Base-by-base conservation (phyloP, 164 flowering plant species). In the Stephania cephalantha region DNA sequence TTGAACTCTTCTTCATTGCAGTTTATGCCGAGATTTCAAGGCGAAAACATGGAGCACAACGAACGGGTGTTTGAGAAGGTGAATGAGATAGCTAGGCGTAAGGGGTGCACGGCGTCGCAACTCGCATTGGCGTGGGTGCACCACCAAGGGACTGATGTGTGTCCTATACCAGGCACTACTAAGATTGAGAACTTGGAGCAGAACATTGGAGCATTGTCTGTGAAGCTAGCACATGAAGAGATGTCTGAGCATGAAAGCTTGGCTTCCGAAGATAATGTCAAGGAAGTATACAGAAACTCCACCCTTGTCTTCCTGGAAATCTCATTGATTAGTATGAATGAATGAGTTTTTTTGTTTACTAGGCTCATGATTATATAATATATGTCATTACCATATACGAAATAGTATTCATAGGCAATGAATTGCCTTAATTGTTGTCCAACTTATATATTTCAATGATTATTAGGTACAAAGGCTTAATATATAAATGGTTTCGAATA, bases 51-150 rank as follows among this genome's bases (percentile, higher is more conserved):
- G 0, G 81, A 78, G 78, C 86, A 84, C 13, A 84, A 84, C 75
- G 67, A 74, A 30, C 70, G 30, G 6, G 17, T 81, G n/a, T 84
- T 76, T 50, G 83, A 84, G 64, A 71, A 69, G 20, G 86, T 81
- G 2, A 78, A 69, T 74, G 81, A 79, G 66, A 76, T 84, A 30
- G 84, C 86, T 15, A 61, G 31, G 15, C 80, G 73, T 35, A 80
- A 84, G 70, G 79, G 84, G 7, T 84, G 86, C 84, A 76, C 84
- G 5, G 48, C 86, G 17, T 78, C 84, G 12, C 84, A 84, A 65
- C 83, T 82, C 17, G 86, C 86, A 46, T 77, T 80, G 50, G 86
- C 86, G 0, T 84, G 84, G 86, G 82, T 82, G 11, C 84, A 82
- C 64, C 83, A 82, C 67, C 86, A 80, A 58, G 86, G 86, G 65